Conservation (phyloP, 495 filamentous ascomycete genomes). For the Parathielavia hyrcaniae region DNA sequence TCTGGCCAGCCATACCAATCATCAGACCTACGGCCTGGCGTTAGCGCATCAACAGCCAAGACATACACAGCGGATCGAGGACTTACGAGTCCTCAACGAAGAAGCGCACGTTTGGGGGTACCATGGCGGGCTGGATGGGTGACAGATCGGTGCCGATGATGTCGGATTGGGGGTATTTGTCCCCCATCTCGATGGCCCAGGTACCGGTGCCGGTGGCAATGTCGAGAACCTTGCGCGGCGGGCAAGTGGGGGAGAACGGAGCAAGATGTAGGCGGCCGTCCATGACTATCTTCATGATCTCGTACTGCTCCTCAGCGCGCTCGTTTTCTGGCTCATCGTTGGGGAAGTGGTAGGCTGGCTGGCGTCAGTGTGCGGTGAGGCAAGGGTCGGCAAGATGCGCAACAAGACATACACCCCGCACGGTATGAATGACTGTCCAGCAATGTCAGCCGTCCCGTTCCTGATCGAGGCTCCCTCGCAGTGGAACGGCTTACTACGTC, state of each 20-base stretch:
- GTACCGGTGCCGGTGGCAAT: conserved; percentile 59
- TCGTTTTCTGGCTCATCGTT: conserved; percentile 53
- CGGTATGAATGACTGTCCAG: conserved; percentile 45
- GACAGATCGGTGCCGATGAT: conserved; percentile 40
- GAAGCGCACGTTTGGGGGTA: conserved; percentile 42
- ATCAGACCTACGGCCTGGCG: conserved; percentile 32
- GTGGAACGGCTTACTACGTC: conserved; percentile 40
- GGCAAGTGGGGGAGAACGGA: conserved; percentile 40
- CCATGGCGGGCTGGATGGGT: conserved; percentile 42
- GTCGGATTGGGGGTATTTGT: conserved; percentile 38
- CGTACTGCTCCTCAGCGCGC: conserved; percentile 54
- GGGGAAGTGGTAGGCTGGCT: conserved; percentile 51
- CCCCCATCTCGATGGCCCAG: conserved; percentile 48
- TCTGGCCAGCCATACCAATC: conserved; percentile 21
- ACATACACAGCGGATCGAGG: neutral
- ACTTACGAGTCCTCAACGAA: conserved; percentile 44
- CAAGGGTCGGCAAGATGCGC: neutral
- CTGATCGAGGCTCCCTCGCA: no score
- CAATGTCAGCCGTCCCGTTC: no score
- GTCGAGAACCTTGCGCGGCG: conserved; percentile 56
- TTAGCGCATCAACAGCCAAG: neutral
- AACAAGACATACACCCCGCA: conserved; percentile 33
- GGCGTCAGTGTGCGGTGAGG: conserved; percentile 11
- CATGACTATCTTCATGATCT: conserved; percentile 51
- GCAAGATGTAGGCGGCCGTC: conserved; percentile 51